These are phyloP conservation scores for Diaporthe sp. DNA, from an alignment of 2,329 filamentous ascomycete genomes.

Conservation along the genomic window DNA sequence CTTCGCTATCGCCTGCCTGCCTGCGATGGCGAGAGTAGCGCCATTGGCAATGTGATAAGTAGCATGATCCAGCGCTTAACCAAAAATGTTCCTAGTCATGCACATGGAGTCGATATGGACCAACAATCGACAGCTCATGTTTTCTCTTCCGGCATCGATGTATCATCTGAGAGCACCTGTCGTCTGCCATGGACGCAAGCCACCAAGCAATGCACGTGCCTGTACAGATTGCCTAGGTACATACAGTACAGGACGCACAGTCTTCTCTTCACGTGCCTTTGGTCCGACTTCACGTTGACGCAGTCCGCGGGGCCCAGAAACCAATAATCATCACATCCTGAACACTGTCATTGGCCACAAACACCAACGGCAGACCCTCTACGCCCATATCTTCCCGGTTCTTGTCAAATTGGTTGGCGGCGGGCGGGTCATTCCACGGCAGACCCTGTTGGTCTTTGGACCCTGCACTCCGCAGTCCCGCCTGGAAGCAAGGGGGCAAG, in stretches of 20 bases:
- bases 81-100: background rate
- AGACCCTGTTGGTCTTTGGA: background rate
- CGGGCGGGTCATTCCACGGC: constrained; percentile 2
- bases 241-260: background rate
- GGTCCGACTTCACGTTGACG: background rate
- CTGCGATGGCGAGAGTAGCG: background rate
- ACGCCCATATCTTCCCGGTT: background rate
- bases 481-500: background rate
- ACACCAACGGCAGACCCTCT: background rate
- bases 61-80: background rate
- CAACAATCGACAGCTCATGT: constrained; percentile 9
- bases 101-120: background rate
- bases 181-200: background rate
- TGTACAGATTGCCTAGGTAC: background rate
- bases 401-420: background rate
- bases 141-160: background rate
- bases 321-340: background rate
- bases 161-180: background rate
- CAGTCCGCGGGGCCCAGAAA: background rate
- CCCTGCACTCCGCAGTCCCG: constrained; percentile 10
- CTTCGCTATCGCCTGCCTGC: background rate
- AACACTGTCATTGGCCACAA: background rate
- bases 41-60: background rate
- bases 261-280: background rate
- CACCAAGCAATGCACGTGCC: background rate